Percentiles rank a stretch among this genome's conserved stretches.
These are phyloP conservation scores for Bremia lactucae DNA, from an alignment of 352 stramenopile genomes.

Conservation along the genomic window DNA sequence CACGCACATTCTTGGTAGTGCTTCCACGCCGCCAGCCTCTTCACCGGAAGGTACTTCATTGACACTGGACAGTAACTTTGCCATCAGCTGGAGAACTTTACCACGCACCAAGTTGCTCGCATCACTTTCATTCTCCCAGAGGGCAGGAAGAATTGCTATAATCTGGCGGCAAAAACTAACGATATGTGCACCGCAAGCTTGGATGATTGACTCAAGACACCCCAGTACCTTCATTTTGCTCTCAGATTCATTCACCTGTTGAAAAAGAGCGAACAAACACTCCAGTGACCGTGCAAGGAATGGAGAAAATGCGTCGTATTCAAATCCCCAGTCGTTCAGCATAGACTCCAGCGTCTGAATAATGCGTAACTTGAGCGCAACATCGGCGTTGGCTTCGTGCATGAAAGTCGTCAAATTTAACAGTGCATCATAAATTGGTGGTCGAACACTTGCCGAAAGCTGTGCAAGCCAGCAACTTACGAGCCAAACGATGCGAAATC, in stretches of 20 bases:
- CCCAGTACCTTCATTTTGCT: conserved; percentile 73
- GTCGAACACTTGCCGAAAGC: conserved; percentile 47
- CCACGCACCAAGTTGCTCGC: conserved; percentile 70
- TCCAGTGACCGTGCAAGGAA: conserved; percentile 52
- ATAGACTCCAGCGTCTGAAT: conserved; percentile 75
- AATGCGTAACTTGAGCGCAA: conserved; percentile 57
- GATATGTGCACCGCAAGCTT: conserved; percentile 45
- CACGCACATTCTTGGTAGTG: conserved; percentile 55
- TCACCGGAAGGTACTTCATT: conserved; percentile 26
- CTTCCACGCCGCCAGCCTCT: conserved; percentile 18
- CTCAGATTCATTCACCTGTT: conserved; percentile 44
- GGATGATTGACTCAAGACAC: conserved; percentile 61
- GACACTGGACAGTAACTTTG: conserved; percentile 47
- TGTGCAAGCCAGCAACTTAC: conserved; percentile 82
- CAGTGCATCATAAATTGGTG: conserved; percentile 71
- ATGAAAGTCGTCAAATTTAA: conserved; percentile 35
- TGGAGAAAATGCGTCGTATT: conserved; percentile 52
- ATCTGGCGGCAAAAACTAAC: conserved; percentile 50
- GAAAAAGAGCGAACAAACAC: conserved; percentile 63
- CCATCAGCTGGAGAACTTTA: conserved; percentile 73
- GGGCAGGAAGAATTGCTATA: conserved; percentile 47
- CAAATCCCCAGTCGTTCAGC: conserved; percentile 76
- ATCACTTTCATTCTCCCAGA: conserved; percentile 64
- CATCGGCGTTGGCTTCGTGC: conserved; percentile 25
- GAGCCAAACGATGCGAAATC: conserved; percentile 75